Evolutionary conservation across 83 land plant genomes (phyloP), one percentile per base, ranked within the genome.

Genomic region (Picea mariana): DNA sequence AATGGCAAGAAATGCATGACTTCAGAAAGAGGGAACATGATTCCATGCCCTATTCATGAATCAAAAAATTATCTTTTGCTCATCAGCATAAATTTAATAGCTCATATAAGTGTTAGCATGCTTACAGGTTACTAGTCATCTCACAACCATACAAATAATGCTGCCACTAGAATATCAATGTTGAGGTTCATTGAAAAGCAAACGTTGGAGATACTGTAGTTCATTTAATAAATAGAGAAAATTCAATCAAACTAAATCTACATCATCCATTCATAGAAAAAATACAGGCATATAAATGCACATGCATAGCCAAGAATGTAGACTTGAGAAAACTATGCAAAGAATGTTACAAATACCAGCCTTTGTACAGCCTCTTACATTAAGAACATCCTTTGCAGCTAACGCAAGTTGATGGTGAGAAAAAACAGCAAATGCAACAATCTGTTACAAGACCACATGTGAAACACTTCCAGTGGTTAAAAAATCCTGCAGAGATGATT

Each of bases 341-440:
- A 21, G 8, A 65, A 44, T 26, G 63, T 40, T 23, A 71, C 23
- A 82, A 20, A 64, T 73, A 77, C 27, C 67, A 34, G 20, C 5
- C 64, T 47, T 68, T 58, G 24, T 31, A n/a, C 7, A 26, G 23
- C 24, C 26, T 17, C 95, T 85, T 85, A 94, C 96, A 87, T 94
- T 88, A 62, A 94, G 84, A 20, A 82, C 81, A 52, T 82, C 89
- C 82, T 90, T 85, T 38, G 94, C 95, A 12, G 91, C 91, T 58
- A 92, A 49, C 24, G 96, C 96, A 3, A 93, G 60, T 21, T 87
- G 90, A 49, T 92, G 94, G 82, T 92, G 87, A n/a, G 84, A 71
- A 75, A 94, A 92, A 8, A 92, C 90, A 18, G 88, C 96, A 88
- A 94, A 94, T 64, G 96, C 96, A 61, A 94, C 96, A 24, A 92